A percentile compares a stretch with the other conserved stretches of the same genome.
These are phyloP conservation scores for Candida hungchunana DNA, from an alignment of 805 yeast species.

Conservation along the genomic window DNA sequence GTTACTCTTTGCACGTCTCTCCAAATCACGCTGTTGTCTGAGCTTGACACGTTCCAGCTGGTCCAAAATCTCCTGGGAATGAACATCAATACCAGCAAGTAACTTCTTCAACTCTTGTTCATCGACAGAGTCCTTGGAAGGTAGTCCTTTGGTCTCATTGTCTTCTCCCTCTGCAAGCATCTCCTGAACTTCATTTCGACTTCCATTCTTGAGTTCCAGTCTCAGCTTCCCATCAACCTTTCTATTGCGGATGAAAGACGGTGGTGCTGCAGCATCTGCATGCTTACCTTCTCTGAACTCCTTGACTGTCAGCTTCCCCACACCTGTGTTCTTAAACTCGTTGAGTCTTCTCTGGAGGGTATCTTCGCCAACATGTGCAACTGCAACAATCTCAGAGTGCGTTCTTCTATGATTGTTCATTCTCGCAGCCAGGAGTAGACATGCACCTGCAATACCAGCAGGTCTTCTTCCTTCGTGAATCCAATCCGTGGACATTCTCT, in stretches of 20 bases:
- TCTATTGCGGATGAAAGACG: constrained; percentile 69
- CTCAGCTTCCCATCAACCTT: constrained; percentile 34
- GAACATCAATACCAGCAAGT: constrained; percentile 19
- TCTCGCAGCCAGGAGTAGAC: constrained; percentile 86
- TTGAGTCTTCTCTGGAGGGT: constrained; percentile 86
- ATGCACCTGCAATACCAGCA: constrained; percentile 98
- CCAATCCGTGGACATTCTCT: constrained; percentile 93
- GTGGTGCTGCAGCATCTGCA: constrained; percentile 58
- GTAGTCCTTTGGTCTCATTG: constrained; percentile 17
- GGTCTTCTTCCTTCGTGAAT: constrained; percentile 96
- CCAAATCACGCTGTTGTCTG: constrained; percentile 21
- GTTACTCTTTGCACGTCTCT: constrained; percentile 16
- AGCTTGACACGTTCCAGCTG: constrained; percentile 27
- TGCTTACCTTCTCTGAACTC: constrained; percentile 57
- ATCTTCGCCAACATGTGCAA: constrained; percentile 92
- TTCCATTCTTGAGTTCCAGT: constrained; percentile 11
- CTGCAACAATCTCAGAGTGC: constrained; percentile 90
- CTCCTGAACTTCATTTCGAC: constrained; percentile 2
- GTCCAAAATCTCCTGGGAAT: constrained; percentile 25
- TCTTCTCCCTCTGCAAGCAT: constrained; percentile 1
- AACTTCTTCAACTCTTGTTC: constrained; percentile 17
- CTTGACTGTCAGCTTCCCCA: constrained; percentile 68
- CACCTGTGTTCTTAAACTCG: constrained; percentile 76
- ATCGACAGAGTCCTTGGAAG: constrained; percentile 24
- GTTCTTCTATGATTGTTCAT: constrained; percentile 94